Base-by-base conservation (phyloP, 495 filamentous ascomycete species). In the Tetracladium setigerum region DNA sequence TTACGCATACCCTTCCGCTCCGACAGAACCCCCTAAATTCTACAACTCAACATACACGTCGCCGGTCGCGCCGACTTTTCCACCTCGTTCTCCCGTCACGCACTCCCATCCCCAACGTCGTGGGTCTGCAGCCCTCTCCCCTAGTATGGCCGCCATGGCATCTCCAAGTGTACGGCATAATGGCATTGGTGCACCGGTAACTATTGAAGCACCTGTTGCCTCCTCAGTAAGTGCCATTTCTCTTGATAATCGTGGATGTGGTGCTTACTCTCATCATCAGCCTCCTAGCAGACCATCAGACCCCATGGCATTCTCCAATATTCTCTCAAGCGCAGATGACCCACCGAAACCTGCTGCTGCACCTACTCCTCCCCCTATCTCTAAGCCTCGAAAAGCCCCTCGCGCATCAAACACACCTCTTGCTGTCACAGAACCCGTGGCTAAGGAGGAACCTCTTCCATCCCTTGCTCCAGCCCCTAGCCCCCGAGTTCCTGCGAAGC, bases 301-400 rank as follows among this genome's bases (percentile, higher is more conserved):
- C 64, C 84, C 89, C 12, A 95, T 95, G 89, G 87, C 87, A 2
- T 88, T 95, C 54, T 88, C 87, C 30, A 92, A 85, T 60, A 94
- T 95, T 46, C 77, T 95, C 31, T 89, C 87, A 1, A 82, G 74
- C 49, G 76, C 84, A 58, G 86, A 87, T 37, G 67, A 69, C 37
- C 53, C 62, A 18, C 59, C 66, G 19, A 35, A 56, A 56, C 44
- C 62, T 49, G 48, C 58, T 19, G 22, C 53, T 13, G 30, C 52
- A 30, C 45, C 55, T 2, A 24, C 50, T 12, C 40, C 40, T 11
- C 7, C 15, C 10, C 30, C 22, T 11, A 16, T 49, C 10, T 12
- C 46, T 17, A 55, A 56, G 31, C 32, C 43, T 32, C 45, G 53
- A 47, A 61, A 61, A 35, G 16, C 43, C 4, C 44, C 54, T 7